A percentile compares a stretch with the other conserved stretches of the same genome.
These are phyloP conservation scores for Calocybe cyanea DNA, from an alignment of 768 basidiomycete genomes.

Conservation along the genomic window DNA sequence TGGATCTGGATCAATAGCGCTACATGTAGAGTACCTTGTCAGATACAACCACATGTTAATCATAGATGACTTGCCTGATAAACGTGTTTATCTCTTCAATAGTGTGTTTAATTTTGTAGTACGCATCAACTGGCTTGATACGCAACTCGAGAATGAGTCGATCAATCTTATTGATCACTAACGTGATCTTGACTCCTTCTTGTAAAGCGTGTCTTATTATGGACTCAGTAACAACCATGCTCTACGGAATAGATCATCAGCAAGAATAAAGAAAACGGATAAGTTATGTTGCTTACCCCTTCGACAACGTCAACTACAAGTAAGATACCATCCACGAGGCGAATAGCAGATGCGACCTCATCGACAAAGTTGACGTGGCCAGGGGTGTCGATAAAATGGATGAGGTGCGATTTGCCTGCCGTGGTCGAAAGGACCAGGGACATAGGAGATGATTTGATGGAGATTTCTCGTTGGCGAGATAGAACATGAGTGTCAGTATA, in stretches of 20 bases:
- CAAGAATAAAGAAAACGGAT: neutral
- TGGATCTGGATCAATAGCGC: slow-evolving; percentile 85
- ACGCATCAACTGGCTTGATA: slow-evolving; percentile 93
- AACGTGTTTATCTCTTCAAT: slow-evolving; percentile 98
- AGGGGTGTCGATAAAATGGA: slow-evolving; percentile 95
- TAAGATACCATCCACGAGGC: slow-evolving; percentile 86
- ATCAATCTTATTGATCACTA: slow-evolving; percentile 98
- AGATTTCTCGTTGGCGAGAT: slow-evolving; percentile 85
- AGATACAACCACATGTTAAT: neutral
- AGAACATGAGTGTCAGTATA: slow-evolving; percentile 96
- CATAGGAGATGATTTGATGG: slow-evolving; percentile 96
- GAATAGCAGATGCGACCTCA: slow-evolving; percentile 85
- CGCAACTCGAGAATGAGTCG: slow-evolving; percentile 94
- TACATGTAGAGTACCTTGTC: slow-evolving; percentile 21
- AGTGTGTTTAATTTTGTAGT: slow-evolving; percentile 98
- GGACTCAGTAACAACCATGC: slow-evolving; percentile 91
- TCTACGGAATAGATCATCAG: slow-evolving; percentile 34
- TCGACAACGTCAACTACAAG: slow-evolving; percentile 98
- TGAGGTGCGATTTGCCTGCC: slow-evolving; percentile 85
- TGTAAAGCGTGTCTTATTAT: slow-evolving; percentile 86
- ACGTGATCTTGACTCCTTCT: slow-evolving; percentile 84
- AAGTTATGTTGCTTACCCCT: slow-evolving; percentile 57
- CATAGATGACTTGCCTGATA: slow-evolving; percentile 62
- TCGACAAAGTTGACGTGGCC: slow-evolving; percentile 99
- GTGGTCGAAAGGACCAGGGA: slow-evolving; percentile 85